Conservation (phyloP, 805 yeast genomes). For the Candida tammaniensis region DNA sequence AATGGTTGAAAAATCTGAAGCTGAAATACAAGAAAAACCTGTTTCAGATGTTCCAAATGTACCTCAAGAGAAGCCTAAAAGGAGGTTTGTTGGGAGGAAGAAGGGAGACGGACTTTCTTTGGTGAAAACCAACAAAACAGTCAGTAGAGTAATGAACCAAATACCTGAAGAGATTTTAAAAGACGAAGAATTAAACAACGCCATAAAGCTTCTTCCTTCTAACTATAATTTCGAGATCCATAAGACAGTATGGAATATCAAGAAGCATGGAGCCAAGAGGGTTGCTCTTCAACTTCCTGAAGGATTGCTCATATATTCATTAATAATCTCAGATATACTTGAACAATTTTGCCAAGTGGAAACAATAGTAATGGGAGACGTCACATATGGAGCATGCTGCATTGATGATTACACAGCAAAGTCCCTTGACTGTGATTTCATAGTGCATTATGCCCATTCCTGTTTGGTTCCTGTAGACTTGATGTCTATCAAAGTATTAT, state of each 20-base stretch:
- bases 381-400: constrained; percentile 97
- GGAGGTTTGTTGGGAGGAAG: constrained; percentile 62
- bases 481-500: constrained; percentile 86
- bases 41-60: too few relatives aligned
- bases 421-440: constrained; percentile 88
- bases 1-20: constrained; percentile 2
- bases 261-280: constrained; percentile 67
- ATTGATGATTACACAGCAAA: constrained; percentile 95
- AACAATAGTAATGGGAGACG: constrained; percentile 96
- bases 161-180: constrained; percentile 83
- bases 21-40: too few relatives aligned
- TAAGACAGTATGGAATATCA: constrained; percentile 91
- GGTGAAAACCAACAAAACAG: constrained; percentile 23
- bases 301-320: constrained; percentile 83
- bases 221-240: constrained; percentile 96
- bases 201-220: constrained; percentile 76
- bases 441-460: constrained; percentile 96
- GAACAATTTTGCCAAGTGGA: constrained; percentile 89
- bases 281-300: constrained; percentile 98
- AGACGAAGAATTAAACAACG: constrained; percentile 79
- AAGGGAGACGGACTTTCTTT: constrained; percentile 15
- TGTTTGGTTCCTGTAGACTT: constrained; percentile 94
- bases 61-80: too few relatives aligned
- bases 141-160: constrained; percentile 72
- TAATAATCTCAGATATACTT: constrained; percentile 85